Conservation (phyloP, 371 early-diverging fungal species). For the Mucor velutinosus region DNA sequence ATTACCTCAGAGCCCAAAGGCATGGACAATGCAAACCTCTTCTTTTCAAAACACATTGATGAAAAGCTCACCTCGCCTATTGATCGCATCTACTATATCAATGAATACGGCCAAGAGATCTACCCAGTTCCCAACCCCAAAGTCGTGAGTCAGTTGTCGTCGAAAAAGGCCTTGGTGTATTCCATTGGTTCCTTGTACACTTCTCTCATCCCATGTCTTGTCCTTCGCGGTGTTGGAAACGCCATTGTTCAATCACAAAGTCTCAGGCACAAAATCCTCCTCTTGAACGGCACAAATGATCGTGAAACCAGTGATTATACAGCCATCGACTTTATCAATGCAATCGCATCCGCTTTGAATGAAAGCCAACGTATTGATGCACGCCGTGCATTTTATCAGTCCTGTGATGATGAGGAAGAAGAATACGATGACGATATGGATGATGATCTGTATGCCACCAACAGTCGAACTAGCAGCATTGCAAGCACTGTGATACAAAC, state of each 20-base stretch:
- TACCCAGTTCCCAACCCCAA: slow-evolving; percentile 70
- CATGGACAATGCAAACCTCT: slow-evolving; percentile 44
- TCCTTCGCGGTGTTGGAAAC: slow-evolving; percentile 68
- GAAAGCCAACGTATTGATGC: slow-evolving; percentile 53
- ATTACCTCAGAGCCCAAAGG: background rate
- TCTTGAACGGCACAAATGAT: slow-evolving; percentile 74
- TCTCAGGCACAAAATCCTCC: slow-evolving; percentile 63
- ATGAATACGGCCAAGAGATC: slow-evolving; percentile 70
- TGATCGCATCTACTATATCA: slow-evolving; percentile 68
- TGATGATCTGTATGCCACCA: slow-evolving; percentile 1
- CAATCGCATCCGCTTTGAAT: slow-evolving; percentile 68
- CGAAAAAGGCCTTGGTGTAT: slow-evolving; percentile 62
- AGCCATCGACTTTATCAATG: slow-evolving; percentile 71
- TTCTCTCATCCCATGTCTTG: slow-evolving; percentile 69
- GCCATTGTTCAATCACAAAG: slow-evolving; percentile 59
- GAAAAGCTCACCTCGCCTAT: slow-evolving; percentile 58
- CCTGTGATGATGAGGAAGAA: slow-evolving; percentile 20
- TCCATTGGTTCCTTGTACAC: slow-evolving; percentile 78
- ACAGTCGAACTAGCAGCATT: slow-evolving; percentile 10
- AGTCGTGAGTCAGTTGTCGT: slow-evolving; percentile 53
- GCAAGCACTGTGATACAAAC: slow-evolving; percentile 11
- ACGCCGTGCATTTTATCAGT: slow-evolving; percentile 44
- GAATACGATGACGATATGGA: slow-evolving; percentile 16
- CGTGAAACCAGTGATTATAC: slow-evolving; percentile 72
- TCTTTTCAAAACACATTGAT: slow-evolving; percentile 54